A percentile compares a stretch with the other conserved stretches of the same genome.
Conservation (phyloP, 257 asterid genomes). For the Solanum phureja region DNA sequence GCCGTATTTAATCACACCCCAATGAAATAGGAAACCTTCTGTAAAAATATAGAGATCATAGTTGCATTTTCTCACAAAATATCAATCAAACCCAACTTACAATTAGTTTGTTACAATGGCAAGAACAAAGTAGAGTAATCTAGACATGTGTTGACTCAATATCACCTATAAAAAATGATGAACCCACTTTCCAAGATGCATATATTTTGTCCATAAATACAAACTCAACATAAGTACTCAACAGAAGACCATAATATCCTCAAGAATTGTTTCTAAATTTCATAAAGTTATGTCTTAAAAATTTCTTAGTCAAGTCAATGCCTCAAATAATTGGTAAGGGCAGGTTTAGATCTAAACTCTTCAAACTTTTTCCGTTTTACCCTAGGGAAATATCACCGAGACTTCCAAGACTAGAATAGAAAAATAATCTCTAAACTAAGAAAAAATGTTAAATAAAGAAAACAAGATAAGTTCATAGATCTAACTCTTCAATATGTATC, state of each 20-base stretch:
- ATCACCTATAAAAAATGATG: background rate
- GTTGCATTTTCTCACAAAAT: background rate
- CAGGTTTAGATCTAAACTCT: too few species aligned
- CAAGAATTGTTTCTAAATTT: background rate
- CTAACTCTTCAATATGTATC: background rate
- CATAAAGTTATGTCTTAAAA: background rate
- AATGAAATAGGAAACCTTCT: background rate
- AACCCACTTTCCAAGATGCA: background rate
- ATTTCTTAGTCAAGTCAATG: background rate
- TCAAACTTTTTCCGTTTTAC: constrained; percentile 4
- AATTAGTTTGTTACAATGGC: background rate
- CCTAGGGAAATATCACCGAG: background rate
- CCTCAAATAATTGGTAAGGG: background rate
- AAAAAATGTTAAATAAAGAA: background rate
- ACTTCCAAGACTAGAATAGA: background rate
- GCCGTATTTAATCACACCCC: background rate
- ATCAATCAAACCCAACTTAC: background rate
- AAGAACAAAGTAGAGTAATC: background rate
- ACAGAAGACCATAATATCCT: background rate
- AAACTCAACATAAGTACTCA: background rate
- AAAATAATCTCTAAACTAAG: too few species aligned
- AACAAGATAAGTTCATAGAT: background rate
- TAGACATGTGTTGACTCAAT: background rate
- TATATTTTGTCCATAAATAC: background rate
- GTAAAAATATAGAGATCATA: background rate